These are phyloP conservation scores for Phytophthora pinifolia DNA, from an alignment of 352 stramenopile species.

Conservation along the genomic window DNA sequence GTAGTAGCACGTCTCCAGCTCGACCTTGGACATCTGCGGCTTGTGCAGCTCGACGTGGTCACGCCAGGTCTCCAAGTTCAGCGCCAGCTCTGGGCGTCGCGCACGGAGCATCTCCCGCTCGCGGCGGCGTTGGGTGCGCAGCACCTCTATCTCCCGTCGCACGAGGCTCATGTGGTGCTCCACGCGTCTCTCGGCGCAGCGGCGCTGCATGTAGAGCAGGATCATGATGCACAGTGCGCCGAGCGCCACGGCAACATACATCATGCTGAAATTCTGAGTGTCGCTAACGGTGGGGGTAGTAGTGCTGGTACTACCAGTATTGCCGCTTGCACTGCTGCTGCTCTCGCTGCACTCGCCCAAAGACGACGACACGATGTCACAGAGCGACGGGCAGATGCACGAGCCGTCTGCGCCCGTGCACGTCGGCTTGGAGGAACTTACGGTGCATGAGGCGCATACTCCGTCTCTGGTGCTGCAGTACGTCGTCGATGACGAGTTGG, in stretches of 20 bases:
- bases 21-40: constrained; percentile 31
- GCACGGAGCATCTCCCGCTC: constrained; percentile 31
- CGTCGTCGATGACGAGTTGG: constrained; percentile 15
- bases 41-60: constrained; percentile 42
- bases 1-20: constrained; percentile 38
- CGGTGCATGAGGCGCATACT: constrained; percentile 29
- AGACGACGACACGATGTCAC: constrained; percentile 23
- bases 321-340: constrained; percentile 3
- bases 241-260: constrained; percentile 38
- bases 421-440: constrained; percentile 32
- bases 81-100: constrained; percentile 26
- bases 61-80: constrained; percentile 37
- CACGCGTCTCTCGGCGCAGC: constrained; percentile 31
- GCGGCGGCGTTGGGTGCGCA: constrained; percentile 17
- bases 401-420: constrained; percentile 29
- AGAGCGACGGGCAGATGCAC: constrained; percentile 50
- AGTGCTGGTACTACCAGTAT: constrained; percentile 2
- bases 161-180: constrained; percentile 24
- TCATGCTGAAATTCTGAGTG: constrained; percentile 20
- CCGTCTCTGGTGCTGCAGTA: constrained; percentile 32
- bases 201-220: constrained; percentile 45
- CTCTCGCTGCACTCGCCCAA: constrained; percentile 14
- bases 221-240: constrained; percentile 31
- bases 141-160: constrained; percentile 27
- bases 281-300: neutral